Evolutionary conservation across 345 rosid genomes (phyloP).

Genomic region (Garcia nutans): DNA sequence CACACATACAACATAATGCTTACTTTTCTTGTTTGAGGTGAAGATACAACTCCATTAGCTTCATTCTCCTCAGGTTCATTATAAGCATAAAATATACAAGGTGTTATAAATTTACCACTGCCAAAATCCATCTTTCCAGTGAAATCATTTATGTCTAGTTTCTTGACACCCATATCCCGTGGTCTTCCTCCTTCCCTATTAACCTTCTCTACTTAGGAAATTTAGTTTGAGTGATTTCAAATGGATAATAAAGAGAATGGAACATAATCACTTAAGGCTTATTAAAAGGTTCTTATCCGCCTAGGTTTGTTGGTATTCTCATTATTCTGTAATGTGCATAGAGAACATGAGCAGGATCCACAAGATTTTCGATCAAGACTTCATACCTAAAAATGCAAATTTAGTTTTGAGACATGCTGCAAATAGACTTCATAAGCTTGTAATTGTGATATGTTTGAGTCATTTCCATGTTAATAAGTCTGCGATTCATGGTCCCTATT

Average conservation of each 20-base stretch:
- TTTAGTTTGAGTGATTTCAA: constrained; percentile 10
- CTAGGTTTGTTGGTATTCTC: constrained; percentile 42
- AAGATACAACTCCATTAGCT: constrained; percentile 42
- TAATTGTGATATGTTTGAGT: too few relatives aligned
- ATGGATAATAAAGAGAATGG: background rate
- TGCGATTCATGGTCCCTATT: too few relatives aligned
- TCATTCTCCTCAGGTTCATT: constrained; percentile 38
- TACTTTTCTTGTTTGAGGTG: constrained; percentile 43
- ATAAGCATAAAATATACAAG: constrained; percentile 62
- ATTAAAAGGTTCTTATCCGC: constrained; percentile 25
- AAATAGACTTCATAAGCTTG: background rate
- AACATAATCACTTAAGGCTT: background rate
- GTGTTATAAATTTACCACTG: constrained; percentile 55
- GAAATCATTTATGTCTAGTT: constrained; percentile 52
- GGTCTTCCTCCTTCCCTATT: constrained; percentile 96
- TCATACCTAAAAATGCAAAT: constrained; percentile 61
- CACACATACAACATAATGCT: background rate
- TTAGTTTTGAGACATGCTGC: background rate
- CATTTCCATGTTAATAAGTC: too few relatives aligned
- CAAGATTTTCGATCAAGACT: constrained; percentile 72
- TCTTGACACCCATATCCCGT: constrained; percentile 49
- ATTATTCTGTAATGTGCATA: constrained; percentile 82
- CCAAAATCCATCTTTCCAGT: constrained; percentile 64
- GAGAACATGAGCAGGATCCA: constrained; percentile 97
- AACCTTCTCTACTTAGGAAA: constrained; percentile 45